Percentiles rank a stretch among this genome's conserved stretches.
Conservation (phyloP, 768 basidiomycete species). For the Lactarius evosmus region DNA sequence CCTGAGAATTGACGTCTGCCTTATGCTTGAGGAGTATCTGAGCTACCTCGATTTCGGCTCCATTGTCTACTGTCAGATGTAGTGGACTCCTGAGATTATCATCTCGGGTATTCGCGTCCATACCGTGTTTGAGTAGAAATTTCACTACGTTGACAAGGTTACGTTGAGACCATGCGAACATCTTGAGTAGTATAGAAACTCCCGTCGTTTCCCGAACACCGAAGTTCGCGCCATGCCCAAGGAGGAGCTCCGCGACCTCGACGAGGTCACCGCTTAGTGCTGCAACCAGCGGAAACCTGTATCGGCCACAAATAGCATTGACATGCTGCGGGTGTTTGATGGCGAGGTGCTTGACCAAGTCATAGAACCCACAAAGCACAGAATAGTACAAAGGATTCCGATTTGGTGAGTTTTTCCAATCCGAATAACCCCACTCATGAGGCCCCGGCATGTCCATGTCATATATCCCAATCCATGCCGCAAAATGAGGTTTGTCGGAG, state of each 20-base stretch:
- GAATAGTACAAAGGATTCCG: neutral
- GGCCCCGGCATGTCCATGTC: too few species aligned
- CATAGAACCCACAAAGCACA: neutral
- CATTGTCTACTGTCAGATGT: neutral
- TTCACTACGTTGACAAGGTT: neutral
- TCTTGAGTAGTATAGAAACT: neutral
- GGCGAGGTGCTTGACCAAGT: neutral
- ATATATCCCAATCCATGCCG: neutral
- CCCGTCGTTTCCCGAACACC: neutral
- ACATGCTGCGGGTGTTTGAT: neutral
- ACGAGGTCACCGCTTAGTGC: neutral
- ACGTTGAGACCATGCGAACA: neutral
- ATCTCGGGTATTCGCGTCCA: neutral
- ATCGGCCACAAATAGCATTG: neutral
- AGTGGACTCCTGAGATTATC: neutral
- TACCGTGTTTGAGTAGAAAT: neutral
- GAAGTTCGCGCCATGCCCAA: neutral
- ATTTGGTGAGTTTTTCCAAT: too few species aligned
- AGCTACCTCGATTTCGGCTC: neutral
- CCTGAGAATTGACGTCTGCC: neutral
- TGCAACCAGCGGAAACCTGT: neutral
- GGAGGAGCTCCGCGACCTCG: neutral
- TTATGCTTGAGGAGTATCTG: neutral
- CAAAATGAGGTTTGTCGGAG: neutral
- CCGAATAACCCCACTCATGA: too few species aligned